Percentiles rank a stretch among this genome's conserved stretches.
Evolutionary conservation across 352 stramenopile genomes (phyloP).

Genomic region (Pythium grandisporangium): DNA sequence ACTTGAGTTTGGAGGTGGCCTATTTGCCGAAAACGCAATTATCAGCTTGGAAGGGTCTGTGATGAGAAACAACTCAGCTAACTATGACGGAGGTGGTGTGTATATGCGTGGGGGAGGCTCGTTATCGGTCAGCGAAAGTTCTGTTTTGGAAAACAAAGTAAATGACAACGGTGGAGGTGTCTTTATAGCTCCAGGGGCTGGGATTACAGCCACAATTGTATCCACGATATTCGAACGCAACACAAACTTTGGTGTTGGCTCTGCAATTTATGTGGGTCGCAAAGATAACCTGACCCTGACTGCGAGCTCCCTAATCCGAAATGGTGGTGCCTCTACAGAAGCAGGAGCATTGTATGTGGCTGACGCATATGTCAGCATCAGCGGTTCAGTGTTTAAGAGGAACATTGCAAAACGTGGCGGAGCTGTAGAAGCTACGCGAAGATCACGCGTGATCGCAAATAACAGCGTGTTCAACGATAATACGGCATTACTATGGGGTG

Average conservation of each 20-base stretch:
- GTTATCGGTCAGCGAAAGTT: conserved; percentile 11
- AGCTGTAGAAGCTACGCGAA: conserved; percentile 38
- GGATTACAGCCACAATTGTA: conserved; percentile 11
- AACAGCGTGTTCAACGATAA: conserved; percentile 20
- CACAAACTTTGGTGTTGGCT: conserved; percentile 37
- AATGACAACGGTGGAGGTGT: conserved; percentile 36
- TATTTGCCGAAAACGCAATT: conserved; percentile 25
- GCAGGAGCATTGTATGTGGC: conserved; percentile 32
- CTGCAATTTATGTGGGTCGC: conserved; percentile 36
- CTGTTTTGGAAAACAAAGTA: conserved; percentile 24
- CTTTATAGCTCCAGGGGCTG: conserved; percentile 26
- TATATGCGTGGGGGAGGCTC: conserved; percentile 25
- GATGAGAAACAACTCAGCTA: conserved; percentile 57
- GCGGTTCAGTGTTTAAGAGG: conserved; percentile 10
- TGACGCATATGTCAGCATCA: conserved; percentile 24
- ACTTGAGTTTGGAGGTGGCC: conserved; percentile 41
- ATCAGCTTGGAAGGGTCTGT: no score
- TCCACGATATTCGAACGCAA: conserved; percentile 28
- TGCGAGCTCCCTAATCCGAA: conserved; percentile 14
- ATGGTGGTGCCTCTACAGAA: conserved; percentile 27
- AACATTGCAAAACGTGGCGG: conserved; percentile 30
- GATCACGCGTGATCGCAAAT: conserved; percentile 18
- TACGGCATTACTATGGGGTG: conserved; percentile 18
- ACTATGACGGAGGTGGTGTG: conserved; percentile 50
- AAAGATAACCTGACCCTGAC: conserved; percentile 28